Evolutionary conservation across 2,329 filamentous ascomycete species (phyloP).

Genomic region (Metarhizium brunneum): DNA sequence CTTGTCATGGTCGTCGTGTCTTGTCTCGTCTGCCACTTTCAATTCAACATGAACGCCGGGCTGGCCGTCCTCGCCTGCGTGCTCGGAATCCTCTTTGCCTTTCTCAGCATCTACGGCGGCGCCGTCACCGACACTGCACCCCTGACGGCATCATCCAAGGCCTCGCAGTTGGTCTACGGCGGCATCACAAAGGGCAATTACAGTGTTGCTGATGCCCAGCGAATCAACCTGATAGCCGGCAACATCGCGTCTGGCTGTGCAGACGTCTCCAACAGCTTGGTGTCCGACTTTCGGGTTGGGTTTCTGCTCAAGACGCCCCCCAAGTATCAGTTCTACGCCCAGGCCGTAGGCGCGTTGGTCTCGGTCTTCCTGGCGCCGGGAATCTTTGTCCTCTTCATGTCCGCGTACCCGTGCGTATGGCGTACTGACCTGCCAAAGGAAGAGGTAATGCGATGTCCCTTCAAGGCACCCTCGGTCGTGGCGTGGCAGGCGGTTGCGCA

Average conservation of each 20-base stretch:
- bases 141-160: conserved; percentile 57
- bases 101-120: conserved; percentile 38
- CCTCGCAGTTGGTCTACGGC: conserved; percentile 59
- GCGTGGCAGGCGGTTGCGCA: conserved; percentile 58
- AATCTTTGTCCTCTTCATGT: conserved; percentile 58
- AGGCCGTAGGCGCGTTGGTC: conserved; percentile 51
- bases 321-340: conserved; percentile 56
- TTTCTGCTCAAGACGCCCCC: conserved; percentile 58
- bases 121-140: conserved; percentile 53
- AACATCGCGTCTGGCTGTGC: conserved; percentile 46
- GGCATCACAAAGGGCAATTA: conserved; percentile 50
- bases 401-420: conserved; percentile 60
- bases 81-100: conserved; percentile 48
- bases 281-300: conserved; percentile 57
- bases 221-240: conserved; percentile 57
- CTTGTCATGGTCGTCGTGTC: conserved; percentile 41
- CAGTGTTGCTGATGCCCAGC: conserved; percentile 42
- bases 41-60: conserved; percentile 48
- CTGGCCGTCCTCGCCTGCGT: conserved; percentile 46
- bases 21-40: conserved; percentile 38
- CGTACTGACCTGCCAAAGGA: conserved; percentile 31
- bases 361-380: conserved; percentile 59
- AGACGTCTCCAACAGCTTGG: conserved; percentile 42
- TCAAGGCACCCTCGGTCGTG: conserved; percentile 52
- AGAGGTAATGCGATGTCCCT: conserved; percentile 36